Evolutionary conservation across 2,329 filamentous ascomycete genomes (phyloP).

Genomic region (Cytospora piceicola): DNA sequence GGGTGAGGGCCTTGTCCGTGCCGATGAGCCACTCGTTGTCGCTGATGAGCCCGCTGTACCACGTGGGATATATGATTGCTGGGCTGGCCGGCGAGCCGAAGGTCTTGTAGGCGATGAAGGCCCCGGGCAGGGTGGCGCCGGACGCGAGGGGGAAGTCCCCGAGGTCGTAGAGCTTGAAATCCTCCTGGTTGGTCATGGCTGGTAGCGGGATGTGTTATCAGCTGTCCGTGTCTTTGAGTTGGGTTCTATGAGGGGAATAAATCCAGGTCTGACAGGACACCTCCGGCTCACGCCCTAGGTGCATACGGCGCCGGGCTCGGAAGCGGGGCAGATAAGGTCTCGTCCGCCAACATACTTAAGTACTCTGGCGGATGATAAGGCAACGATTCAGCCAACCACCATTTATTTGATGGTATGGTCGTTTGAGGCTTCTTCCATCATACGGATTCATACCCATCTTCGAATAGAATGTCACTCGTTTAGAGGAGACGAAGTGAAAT

Average conservation of each 20-base stretch:
- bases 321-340: slow-evolving; percentile 12
- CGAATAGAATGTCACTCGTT: no score
- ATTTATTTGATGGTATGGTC: no score
- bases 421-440: no score
- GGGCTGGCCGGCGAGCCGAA: slow-evolving; percentile 66
- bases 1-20: slow-evolving; percentile 65
- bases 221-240: background rate
- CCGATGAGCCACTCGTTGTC: slow-evolving; percentile 79
- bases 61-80: slow-evolving; percentile 75
- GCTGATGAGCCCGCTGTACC: slow-evolving; percentile 66
- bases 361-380: background rate
- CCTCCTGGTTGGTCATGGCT: slow-evolving; percentile 20
- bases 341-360: background rate
- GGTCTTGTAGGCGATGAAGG: slow-evolving; percentile 77
- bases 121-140: slow-evolving; percentile 63
- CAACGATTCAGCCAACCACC: background rate
- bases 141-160: slow-evolving; percentile 70
- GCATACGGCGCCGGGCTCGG: background rate
- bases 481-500: no score
- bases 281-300: background rate
- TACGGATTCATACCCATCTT: no score
- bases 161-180: slow-evolving; percentile 58
- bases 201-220: background rate
- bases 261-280: background rate
- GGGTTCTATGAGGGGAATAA: no score